Evolutionary conservation across 1,284 basidiomycete species (phyloP).

Genomic region (Sanghuangporus weigelae): DNA sequence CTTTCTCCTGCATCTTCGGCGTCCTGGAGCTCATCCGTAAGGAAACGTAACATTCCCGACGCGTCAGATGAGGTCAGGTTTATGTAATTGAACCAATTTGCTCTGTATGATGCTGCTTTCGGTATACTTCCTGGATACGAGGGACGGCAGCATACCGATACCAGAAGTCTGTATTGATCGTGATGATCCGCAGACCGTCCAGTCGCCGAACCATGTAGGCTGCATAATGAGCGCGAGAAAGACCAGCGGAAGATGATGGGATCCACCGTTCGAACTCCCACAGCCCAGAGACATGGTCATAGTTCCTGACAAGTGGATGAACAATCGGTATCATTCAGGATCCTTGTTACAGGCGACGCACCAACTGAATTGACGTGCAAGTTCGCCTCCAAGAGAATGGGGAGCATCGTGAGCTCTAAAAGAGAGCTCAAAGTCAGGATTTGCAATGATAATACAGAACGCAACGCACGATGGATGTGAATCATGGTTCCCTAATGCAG

Average conservation of each 20-base stretch:
- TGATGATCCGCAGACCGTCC: constrained; percentile 69
- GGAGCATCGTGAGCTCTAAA: constrained; percentile 61
- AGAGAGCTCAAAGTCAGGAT: background rate
- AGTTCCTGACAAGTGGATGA: constrained; percentile 46
- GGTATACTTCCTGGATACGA: background rate
- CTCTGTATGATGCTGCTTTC: constrained; percentile 31
- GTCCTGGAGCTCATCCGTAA: constrained; percentile 77
- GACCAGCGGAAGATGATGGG: constrained; percentile 47
- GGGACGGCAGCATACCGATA: constrained; percentile 23
- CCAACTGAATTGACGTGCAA: constrained; percentile 64
- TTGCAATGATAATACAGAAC: constrained; percentile 15
- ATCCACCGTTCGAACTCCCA: constrained; percentile 75
- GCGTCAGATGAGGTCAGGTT: constrained; percentile 66
- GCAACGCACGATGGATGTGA: constrained; percentile 51
- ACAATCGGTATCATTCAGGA: constrained; percentile 1
- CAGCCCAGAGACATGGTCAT: constrained; percentile 63
- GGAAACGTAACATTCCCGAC: constrained; percentile 71
- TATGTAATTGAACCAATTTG: constrained; percentile 76
- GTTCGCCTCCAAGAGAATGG: constrained; percentile 45
- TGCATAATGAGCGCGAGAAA: constrained; percentile 66
- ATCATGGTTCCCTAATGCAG: constrained; percentile 74
- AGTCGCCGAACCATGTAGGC: constrained; percentile 66
- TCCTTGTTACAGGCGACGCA: constrained; percentile 26
- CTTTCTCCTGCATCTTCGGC: constrained; percentile 68
- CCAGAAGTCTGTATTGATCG: constrained; percentile 76